Percentiles rank a stretch among this genome's conserved stretches.
Conservation (phyloP, 805 yeast genomes). For the Cyberlindnera maritima region DNA sequence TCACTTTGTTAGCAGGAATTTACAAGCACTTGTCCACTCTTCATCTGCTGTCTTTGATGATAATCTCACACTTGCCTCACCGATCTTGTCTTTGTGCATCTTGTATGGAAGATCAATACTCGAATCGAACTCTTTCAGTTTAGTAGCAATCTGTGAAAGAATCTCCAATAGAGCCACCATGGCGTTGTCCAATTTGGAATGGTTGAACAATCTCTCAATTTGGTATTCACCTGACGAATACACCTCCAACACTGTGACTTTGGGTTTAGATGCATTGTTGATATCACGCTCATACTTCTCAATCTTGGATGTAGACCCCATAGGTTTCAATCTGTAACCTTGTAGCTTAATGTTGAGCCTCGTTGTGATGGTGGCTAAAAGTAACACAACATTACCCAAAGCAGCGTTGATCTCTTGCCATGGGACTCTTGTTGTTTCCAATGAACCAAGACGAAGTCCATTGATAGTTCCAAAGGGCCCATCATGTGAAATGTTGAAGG, state of each 20-base stretch:
- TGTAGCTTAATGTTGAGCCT: slow-evolving; percentile 53
- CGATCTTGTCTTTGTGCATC: slow-evolving; percentile 70
- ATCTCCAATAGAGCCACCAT: slow-evolving; percentile 76
- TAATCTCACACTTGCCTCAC: slow-evolving; percentile 71
- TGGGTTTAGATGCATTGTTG: slow-evolving; percentile 33
- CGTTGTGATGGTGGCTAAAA: slow-evolving; percentile 61
- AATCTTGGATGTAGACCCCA: slow-evolving; percentile 82
- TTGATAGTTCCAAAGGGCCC: slow-evolving; percentile 87
- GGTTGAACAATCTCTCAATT: slow-evolving; percentile 66
- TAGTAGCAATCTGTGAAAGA: slow-evolving; percentile 33
- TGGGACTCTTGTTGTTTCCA: slow-evolving; percentile 59
- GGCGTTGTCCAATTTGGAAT: slow-evolving; percentile 74
- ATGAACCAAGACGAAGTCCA: slow-evolving; percentile 75
- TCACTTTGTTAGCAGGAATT: slow-evolving; percentile 65
- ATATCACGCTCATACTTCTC: slow-evolving; percentile 48
- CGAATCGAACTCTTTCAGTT: slow-evolving; percentile 42
- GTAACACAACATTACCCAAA: slow-evolving; percentile 74
- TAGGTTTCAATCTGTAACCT: slow-evolving; percentile 67
- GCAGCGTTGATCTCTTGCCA: slow-evolving; percentile 95
- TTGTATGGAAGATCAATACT: slow-evolving; percentile 69
- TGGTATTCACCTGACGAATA: slow-evolving; percentile 74
- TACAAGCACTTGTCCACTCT: slow-evolving; percentile 91
- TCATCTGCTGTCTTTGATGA: slow-evolving; percentile 60
- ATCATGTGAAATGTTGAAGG: slow-evolving; percentile 80
- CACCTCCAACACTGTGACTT: slow-evolving; percentile 35